A percentile compares a stretch with the other conserved stretches of the same genome.
Conservation (phyloP, 1,139 yeast genomes). For the Sugiyamaella pinicola region DNA sequence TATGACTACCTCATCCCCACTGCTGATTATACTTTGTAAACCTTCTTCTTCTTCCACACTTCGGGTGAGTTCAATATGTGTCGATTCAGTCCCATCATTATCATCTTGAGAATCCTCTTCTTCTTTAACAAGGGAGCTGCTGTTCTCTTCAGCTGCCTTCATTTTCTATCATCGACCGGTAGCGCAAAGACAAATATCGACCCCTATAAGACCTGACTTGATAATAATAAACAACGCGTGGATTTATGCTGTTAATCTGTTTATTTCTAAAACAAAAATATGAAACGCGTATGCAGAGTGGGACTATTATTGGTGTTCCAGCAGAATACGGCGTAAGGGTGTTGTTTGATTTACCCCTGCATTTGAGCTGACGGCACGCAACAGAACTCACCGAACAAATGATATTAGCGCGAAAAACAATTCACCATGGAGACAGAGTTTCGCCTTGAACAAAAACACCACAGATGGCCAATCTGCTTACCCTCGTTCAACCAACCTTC, state of each 20-base stretch:
- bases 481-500: no score
- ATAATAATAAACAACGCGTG: neutral
- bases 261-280: neutral
- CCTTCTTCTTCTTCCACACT: no score
- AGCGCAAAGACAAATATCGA: neutral
- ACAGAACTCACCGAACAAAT: no score
- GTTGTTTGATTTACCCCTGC: neutral
- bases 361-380: no score
- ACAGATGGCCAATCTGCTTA: no score
- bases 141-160: neutral
- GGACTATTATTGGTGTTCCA: neutral
- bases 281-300: constrained; percentile 14
- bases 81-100: neutral
- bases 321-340: neutral
- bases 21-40: no score
- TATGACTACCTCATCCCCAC: no score
- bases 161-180: neutral
- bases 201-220: neutral
- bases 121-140: neutral
- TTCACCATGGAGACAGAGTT: no score
- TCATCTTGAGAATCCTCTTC: no score
- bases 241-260: neutral
- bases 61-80: no score
- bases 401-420: no score
- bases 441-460: no score